phyloP scores from a whole-genome alignment of 139 green algal genomes.

The Bryopsis sp. region DNA sequence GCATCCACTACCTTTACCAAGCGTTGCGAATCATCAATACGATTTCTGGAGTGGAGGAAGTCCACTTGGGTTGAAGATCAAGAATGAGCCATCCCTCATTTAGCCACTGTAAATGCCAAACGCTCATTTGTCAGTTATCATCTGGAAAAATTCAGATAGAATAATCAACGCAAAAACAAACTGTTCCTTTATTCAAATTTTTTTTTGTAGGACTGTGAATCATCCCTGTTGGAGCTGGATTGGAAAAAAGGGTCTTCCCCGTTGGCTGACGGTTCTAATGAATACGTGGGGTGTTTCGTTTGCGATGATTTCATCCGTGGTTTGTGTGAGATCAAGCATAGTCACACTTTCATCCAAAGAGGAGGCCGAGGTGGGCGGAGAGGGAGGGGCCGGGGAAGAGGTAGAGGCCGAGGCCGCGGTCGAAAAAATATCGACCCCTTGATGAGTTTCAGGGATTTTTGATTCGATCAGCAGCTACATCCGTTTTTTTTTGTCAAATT shows the following conservation, averaged over 20 bases:
- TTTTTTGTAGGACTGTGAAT: constrained; percentile 30
- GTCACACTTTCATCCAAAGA: constrained; percentile 36
- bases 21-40: too few relatives aligned
- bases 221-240: constrained; percentile 38
- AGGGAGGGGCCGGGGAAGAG: constrained; percentile 33
- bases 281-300: constrained; percentile 41
- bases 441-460: constrained; percentile 65
- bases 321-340: constrained; percentile 59
- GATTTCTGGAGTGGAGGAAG: neutral
- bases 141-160: neutral
- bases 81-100: neutral
- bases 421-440: constrained; percentile 38
- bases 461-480: too few relatives aligned
- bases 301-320: constrained; percentile 54
- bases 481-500: too few relatives aligned
- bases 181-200: too few relatives aligned
- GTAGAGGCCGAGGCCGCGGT: constrained; percentile 30
- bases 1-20: too few relatives aligned
- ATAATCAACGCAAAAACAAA: too few relatives aligned
- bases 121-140: neutral
- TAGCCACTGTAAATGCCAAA: neutral
- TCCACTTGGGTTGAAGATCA: neutral
- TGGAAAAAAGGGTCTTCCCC: constrained; percentile 44
- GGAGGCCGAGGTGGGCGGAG: constrained; percentile 32
- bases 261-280: constrained; percentile 17